These are phyloP conservation scores for Cryphonectria nitschkei DNA, from an alignment of 2,329 filamentous ascomycete genomes.

Conservation along the genomic window DNA sequence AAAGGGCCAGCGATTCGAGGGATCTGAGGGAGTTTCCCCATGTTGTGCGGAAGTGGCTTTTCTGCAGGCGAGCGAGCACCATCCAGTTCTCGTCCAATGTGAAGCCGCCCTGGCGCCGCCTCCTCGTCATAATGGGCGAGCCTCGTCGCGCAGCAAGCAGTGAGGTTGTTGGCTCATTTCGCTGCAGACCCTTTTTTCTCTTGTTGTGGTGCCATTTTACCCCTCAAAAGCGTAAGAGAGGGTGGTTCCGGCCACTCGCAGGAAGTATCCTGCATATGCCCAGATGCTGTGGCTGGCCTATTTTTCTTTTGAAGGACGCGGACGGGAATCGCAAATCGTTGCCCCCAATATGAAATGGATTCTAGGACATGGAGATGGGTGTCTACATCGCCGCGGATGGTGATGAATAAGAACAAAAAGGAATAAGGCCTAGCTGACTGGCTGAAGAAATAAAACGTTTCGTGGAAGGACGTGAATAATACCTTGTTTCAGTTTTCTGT, in stretches of 20 bases:
- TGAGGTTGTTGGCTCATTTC: background rate
- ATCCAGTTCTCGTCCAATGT: background rate
- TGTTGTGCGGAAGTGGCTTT: background rate
- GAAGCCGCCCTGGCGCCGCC: background rate
- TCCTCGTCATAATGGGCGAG: background rate
- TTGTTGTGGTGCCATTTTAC: background rate
- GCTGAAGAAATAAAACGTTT: background rate
- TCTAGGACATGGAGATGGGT: background rate
- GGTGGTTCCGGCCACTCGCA: background rate
- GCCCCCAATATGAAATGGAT: background rate
- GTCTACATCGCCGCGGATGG: background rate
- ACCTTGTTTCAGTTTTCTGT: background rate
- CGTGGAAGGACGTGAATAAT: background rate
- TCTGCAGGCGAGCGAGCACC: background rate
- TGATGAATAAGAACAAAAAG: background rate
- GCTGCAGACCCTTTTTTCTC: background rate
- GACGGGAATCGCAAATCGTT: background rate
- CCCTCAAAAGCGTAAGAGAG: background rate
- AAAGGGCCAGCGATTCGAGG: background rate
- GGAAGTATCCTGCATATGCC: background rate
- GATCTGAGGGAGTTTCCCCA: background rate
- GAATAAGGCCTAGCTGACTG: background rate
- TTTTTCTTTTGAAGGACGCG: background rate
- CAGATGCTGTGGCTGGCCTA: background rate
- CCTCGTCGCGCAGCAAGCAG: background rate